Evolutionary conservation across 2,329 filamentous ascomycete genomes (phyloP).

Genomic region (Chaetothyriales sp.): DNA sequence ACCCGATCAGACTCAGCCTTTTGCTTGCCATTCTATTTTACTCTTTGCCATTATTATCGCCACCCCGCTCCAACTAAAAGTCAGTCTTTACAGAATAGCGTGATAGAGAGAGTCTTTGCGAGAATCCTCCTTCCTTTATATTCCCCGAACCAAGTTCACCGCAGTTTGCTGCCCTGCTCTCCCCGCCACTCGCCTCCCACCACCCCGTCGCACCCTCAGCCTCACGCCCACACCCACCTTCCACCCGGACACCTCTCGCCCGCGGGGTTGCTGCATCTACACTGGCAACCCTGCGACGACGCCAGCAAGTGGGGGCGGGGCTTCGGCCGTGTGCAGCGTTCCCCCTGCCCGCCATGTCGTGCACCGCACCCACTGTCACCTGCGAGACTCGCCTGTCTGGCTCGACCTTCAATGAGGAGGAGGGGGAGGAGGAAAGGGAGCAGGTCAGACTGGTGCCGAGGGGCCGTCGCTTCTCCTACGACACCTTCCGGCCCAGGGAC

Average conservation of each 20-base stretch:
- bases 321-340: not conserved
- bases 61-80: not conserved
- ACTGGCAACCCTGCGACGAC: not conserved
- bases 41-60: not conserved
- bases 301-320: not conserved
- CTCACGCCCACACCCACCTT: not conserved
- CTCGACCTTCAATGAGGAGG: conserved; percentile 4
- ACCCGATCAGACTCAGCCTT: not conserved
- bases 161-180: not conserved
- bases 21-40: not conserved
- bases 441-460: conserved; percentile 15
- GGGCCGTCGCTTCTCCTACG: conserved; percentile 31
- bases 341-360: conserved; percentile 5
- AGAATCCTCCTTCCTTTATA: not conserved
- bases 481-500: conserved; percentile 25
- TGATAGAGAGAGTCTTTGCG: not conserved
- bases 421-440: conserved; percentile 1
- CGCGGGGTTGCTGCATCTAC: conserved; percentile 8
- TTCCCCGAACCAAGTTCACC: not conserved
- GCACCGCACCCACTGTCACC: conserved; percentile 9
- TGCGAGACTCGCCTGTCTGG: conserved; percentile 5
- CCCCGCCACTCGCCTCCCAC: conserved; percentile 1
- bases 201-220: not conserved
- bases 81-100: conserved; percentile 7
- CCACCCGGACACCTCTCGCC: not conserved